Conservation (phyloP, 306 rosid genomes). For the Malus sylvestris region DNA sequence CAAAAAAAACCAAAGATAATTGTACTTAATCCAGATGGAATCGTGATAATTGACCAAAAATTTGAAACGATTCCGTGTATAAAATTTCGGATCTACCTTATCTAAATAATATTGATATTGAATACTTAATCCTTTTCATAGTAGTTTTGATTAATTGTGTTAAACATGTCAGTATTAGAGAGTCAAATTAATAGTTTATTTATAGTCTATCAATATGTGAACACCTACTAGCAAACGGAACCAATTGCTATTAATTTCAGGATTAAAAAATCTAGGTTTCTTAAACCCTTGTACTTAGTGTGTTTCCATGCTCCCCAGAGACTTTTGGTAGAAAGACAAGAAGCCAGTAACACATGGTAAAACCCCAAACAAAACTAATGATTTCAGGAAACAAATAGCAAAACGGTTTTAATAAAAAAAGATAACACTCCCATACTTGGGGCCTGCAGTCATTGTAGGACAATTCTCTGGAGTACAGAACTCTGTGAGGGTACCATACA, state of each 20-base stretch:
- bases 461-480: slow-evolving; percentile 94
- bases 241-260: not conserved
- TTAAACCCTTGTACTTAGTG: not conserved
- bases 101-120: not conserved
- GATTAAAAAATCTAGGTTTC: too few relatives aligned
- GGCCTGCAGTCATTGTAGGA: slow-evolving; percentile 99
- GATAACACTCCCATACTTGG: slow-evolving; percentile 61
- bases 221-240: not conserved
- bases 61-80: too few relatives aligned
- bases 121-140: not conserved
- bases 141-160: not conserved
- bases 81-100: not conserved
- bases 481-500: slow-evolving; percentile 95
- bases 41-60: too few relatives aligned
- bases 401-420: slow-evolving; percentile 4
- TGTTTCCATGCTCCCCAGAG: not conserved
- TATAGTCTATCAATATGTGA: not conserved
- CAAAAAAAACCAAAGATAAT: too few relatives aligned
- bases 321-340: not conserved
- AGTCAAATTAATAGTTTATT: not conserved
- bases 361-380: slow-evolving; percentile 11
- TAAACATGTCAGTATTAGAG: not conserved
- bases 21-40: too few relatives aligned
- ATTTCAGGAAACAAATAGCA: slow-evolving; percentile 1
- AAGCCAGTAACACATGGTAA: not conserved